Evolutionary conservation across 2,329 filamentous ascomycete genomes (phyloP), one percentile per base, ranked within the genome.

Genomic region (Fulvia fulva): DNA sequence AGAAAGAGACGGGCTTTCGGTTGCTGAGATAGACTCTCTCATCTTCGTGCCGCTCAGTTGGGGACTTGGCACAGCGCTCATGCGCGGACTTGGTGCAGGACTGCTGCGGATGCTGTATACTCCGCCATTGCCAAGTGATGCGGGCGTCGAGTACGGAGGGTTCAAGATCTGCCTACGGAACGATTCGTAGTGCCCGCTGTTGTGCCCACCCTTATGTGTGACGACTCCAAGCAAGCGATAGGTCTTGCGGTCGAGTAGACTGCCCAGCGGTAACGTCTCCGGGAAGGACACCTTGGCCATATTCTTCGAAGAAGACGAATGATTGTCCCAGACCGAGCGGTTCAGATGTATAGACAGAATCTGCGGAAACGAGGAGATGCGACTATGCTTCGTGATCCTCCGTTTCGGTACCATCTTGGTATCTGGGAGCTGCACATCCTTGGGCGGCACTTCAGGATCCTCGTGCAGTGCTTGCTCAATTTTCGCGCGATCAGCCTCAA

Each of bases 101-200:
- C 62, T 70, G 3, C 61, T 62, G n/a, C 62, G 84, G 76, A 68
- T 81, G 72, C 87, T 90, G 69, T 90, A 93, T 32, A 87, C 84
- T 6, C 86, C 87, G 37, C 89, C 89, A 5, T 83, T 82, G 60
- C 89, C 87, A 74, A 96, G 93, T 0, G 86, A 86, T 65, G 89
- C 87, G 0, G 89, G 86, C 7, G 93, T 97, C 1, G 90, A 89
- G 71, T 87, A 97, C 0, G 92, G 92, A 2, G 88, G 78, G 52
- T 87, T 85, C 8, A 90, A 76, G 58, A 90, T 88, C 74, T 97
- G 94, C 37, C 94, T 84, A 32, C 94, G 84, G 74, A 97, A 97
- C 0, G 91, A 93, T 73, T 99, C 94, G 76, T 99, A 99, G 71
- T 99, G 94, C 0, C 94, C 94, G 68, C 91, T 96, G 70, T 96